Evolutionary conservation across 805 yeast genomes (phyloP), one percentile per base, ranked within the genome.

Genomic region (Tetrapisispora phaffii): DNA sequence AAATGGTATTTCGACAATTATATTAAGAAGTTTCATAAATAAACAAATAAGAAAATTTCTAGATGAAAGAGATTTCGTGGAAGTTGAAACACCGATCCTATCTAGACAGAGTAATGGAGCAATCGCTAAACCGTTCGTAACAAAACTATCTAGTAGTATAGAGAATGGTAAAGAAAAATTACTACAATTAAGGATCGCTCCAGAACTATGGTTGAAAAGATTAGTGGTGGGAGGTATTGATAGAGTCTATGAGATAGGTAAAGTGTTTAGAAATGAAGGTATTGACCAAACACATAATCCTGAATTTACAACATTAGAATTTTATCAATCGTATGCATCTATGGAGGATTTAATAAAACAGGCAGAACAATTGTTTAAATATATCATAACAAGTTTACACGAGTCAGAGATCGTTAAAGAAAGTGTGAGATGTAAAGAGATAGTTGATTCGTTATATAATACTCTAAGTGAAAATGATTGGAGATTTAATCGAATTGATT

Each of bases 221-320:
- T 65, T 93, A 42, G 75, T 88, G 2, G 79, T 90, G 29, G 74
- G 85, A 7, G 98, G 98, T 1, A 78, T 89, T 56, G 95, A 89
- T 53, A 78, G 76, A 52, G 81, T 93, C 2, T 93, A 77, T 62
- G 97, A 93, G 57, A 76, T 93, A 44, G 97, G 97, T 0, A 73
- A 76, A 44, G 80, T 73, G 39, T 93, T 89, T 63, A 72, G 98
- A 55, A 93, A 93, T 57, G 98, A 93, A 65, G 96, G 97, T 7
- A 72, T 90, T 24, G 98, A 90, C 60, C 71, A 83, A 1, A 85
- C 96, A 0, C 98, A 90, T 61, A 93, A 90, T 63, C 95, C 96
- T 0, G 98, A 90, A 58, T 90, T 89, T 60, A 82, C 95, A 1
- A 77, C 87, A 2, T 80, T 96, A 59, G 98, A 90, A 60, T 85